Evolutionary conservation across 2,329 filamentous ascomycete genomes (phyloP).

Genomic region (Ceratocystis colombiana): DNA sequence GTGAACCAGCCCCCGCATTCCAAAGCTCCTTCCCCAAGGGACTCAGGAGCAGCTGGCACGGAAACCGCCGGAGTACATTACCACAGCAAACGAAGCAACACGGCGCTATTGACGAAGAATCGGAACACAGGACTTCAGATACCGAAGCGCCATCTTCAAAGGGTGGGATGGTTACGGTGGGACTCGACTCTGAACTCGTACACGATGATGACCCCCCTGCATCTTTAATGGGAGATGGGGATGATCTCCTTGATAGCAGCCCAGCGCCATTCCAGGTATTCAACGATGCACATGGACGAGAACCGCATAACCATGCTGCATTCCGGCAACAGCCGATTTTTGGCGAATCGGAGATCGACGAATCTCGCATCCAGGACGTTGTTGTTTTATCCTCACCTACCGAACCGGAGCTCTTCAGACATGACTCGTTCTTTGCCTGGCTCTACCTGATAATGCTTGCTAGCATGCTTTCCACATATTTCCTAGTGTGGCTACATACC

Average conservation of each 20-base stretch:
- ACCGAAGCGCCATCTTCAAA: conserved; percentile 32
- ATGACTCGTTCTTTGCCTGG: conserved; percentile 87
- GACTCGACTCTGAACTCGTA: conserved; percentile 58
- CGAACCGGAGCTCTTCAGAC: conserved; percentile 60
- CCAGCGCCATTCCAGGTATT: conserved; percentile 56
- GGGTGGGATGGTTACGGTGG: conserved; percentile 76
- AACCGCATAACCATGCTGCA: conserved; percentile 29
- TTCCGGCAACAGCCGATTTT: conserved; percentile 32
- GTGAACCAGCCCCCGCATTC: conserved; percentile 21
- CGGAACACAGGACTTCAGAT: conserved; percentile 34
- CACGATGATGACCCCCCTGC: conserved; percentile 48
- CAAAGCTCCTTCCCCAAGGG: conserved; percentile 33
- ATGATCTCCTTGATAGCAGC: conserved; percentile 40
- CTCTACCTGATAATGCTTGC: conserved; percentile 78
- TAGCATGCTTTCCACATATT: conserved; percentile 75
- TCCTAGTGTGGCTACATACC: conserved; percentile 84
- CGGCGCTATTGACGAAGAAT: conserved; percentile 36
- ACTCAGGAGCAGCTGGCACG: conserved; percentile 57
- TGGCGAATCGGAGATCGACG: conserved; percentile 42
- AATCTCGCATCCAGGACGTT: conserved; percentile 30
- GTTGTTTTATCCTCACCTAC: conserved; percentile 18
- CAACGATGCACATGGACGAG: conserved; percentile 18
- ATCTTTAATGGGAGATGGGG: conserved; percentile 49
- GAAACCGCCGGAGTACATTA: conserved; percentile 25
- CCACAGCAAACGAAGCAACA: conserved; percentile 21